Conservation (phyloP, 2,329 filamentous ascomycete species). For the Fusarium miscanthi region DNA sequence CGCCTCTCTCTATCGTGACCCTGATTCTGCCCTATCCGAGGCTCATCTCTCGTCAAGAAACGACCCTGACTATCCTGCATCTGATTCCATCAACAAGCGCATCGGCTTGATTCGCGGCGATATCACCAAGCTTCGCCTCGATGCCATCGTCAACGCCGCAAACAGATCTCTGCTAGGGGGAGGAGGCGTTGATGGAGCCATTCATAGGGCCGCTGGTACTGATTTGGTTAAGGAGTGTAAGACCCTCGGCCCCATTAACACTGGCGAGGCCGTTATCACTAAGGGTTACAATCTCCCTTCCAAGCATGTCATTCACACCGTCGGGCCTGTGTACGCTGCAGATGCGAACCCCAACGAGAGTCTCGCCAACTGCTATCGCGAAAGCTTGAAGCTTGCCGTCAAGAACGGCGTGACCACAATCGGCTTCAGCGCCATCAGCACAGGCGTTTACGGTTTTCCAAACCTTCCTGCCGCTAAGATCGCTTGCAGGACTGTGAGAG, state of each 20-base stretch:
- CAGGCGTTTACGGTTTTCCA: conserved; percentile 91
- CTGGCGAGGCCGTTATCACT: conserved; percentile 87
- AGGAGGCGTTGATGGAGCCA: conserved; percentile 90
- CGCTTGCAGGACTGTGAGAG: conserved; percentile 70
- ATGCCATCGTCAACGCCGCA: conserved; percentile 93
- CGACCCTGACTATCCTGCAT: conserved; percentile 42
- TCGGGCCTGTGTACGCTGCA: conserved; percentile 80
- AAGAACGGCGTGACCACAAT: conserved; percentile 74
- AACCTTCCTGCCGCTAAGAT: conserved; percentile 76
- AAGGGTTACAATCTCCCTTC: conserved; percentile 79
- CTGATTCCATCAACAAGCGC: conserved; percentile 72
- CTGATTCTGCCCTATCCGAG: conserved; percentile 29
- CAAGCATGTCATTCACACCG: conserved; percentile 86
- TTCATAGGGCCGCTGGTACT: conserved; percentile 83
- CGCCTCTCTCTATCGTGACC: conserved; percentile 67
- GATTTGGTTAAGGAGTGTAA: conserved; percentile 76
- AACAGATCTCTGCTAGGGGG: conserved; percentile 83
- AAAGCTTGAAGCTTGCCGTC: conserved; percentile 77
- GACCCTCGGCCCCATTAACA: conserved; percentile 76
- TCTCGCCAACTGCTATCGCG: conserved; percentile 73
- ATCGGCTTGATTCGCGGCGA: conserved; percentile 79
- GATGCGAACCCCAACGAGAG: conserved; percentile 58
- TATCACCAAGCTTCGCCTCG: conserved; percentile 82
- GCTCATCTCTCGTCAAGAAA: not conserved
- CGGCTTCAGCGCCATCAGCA: conserved; percentile 87